These are phyloP conservation scores for Dactylorhiza incarnata DNA, from an alignment of 106 monocot genomes.

Conservation along the genomic window DNA sequence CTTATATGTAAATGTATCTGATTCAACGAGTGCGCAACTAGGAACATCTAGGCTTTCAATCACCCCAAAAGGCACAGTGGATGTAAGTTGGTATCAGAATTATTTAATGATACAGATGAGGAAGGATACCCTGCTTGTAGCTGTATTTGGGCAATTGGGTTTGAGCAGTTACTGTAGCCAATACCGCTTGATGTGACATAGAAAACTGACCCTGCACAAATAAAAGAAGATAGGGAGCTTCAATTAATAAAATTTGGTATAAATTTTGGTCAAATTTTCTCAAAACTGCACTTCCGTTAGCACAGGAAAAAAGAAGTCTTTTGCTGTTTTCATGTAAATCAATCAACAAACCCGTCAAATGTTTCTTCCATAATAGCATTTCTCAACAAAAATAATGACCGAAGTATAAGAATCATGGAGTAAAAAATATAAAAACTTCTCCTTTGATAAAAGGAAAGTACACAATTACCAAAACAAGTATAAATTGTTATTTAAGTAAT, in stretches of 20 bases:
- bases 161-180: constrained; percentile 31
- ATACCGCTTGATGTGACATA: constrained; percentile 28
- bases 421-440: neutral
- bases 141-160: constrained; percentile 22
- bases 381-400: no score
- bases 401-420: neutral
- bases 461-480: neutral
- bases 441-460: neutral
- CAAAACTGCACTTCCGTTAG: neutral
- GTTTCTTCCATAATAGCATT: no score
- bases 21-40: constrained; percentile 6
- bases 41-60: constrained; percentile 14
- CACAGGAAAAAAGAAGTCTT: neutral
- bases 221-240: no score
- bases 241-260: no score
- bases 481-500: neutral
- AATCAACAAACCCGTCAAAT: no score
- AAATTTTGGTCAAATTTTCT: no score
- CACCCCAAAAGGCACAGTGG: constrained; percentile 5
- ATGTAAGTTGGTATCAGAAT: constrained; percentile 5
- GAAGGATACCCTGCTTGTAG: constrained; percentile 21
- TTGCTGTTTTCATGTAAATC: no score
- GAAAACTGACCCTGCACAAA: constrained; percentile 23
- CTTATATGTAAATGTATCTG: constrained; percentile 12
- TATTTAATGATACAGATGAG: constrained; percentile 1